Evolutionary conservation across 768 basidiomycete species (phyloP).

Genomic region (Boletus edulis): DNA sequence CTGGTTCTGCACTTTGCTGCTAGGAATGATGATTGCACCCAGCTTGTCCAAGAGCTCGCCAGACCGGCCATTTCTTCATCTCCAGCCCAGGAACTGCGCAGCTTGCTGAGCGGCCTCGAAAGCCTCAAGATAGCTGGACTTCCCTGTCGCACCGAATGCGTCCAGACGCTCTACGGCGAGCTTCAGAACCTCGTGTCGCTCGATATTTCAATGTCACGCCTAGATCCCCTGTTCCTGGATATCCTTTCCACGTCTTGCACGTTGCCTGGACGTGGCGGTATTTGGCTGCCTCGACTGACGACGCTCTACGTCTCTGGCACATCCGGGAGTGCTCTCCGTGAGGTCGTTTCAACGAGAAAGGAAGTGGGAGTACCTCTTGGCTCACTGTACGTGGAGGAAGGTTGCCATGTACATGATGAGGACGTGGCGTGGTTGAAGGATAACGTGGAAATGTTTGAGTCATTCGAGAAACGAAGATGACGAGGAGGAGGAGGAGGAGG

Average conservation of each 20-base stretch:
- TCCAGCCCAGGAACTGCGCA: too few relatives aligned
- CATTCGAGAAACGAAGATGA: background rate
- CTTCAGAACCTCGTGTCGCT: slow-evolving; percentile 47
- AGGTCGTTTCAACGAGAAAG: background rate
- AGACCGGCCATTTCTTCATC: too few relatives aligned
- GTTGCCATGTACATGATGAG: background rate
- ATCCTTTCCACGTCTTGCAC: background rate
- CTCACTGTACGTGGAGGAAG: background rate
- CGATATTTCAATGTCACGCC: background rate
- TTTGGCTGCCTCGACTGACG: slow-evolving; percentile 50
- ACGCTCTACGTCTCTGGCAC: slow-evolving; percentile 47
- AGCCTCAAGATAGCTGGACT: too few relatives aligned
- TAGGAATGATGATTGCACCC: too few relatives aligned
- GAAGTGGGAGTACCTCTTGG: background rate
- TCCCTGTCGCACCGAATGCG: slow-evolving; percentile 36
- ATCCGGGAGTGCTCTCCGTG: background rate
- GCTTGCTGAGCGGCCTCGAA: too few relatives aligned
- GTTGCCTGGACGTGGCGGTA: background rate
- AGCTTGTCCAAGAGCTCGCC: too few relatives aligned
- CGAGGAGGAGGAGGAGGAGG: too few relatives aligned
- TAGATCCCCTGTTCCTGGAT: background rate
- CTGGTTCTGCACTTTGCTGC: too few relatives aligned
- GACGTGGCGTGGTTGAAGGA: background rate
- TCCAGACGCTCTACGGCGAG: slow-evolving; percentile 42
- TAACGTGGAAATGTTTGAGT: background rate